Evolutionary conservation across 139 green algal genomes (phyloP).

Genomic region (Mesotaenium endlicherianum): DNA sequence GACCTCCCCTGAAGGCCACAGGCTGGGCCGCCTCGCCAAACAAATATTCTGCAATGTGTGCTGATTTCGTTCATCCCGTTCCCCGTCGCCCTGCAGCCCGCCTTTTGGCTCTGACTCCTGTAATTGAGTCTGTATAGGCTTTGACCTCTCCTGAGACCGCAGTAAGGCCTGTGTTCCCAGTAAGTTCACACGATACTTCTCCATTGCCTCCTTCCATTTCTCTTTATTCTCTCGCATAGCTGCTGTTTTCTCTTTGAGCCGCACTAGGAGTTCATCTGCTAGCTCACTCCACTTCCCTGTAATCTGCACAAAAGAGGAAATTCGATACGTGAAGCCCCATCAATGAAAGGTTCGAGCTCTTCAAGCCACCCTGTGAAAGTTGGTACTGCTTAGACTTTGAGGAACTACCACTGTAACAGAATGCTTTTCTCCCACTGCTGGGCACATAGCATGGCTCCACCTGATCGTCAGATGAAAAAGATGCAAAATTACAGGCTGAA

Average conservation of each 20-base stretch:
- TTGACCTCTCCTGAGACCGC: not conserved
- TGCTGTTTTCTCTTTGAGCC: not conserved
- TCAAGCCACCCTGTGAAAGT: no score
- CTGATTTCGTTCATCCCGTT: not conserved
- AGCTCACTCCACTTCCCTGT: slow-evolving; percentile 16
- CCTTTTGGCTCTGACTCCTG: not conserved
- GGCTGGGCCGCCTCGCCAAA: no score
- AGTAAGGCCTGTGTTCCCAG: not conserved
- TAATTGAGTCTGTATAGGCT: not conserved
- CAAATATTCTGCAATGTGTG: no score
- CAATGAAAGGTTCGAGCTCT: no score
- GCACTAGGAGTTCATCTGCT: not conserved
- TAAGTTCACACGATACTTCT: not conserved
- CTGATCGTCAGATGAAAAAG: no score
- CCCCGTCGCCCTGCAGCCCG: not conserved
- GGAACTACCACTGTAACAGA: no score
- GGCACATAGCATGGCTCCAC: no score
- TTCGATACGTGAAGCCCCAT: no score
- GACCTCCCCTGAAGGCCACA: not conserved
- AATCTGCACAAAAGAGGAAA: slow-evolving; percentile 6
- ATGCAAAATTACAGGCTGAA: no score
- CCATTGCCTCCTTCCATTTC: slow-evolving; percentile 1
- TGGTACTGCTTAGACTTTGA: no score
- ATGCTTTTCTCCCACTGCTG: no score
- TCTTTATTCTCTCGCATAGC: not conserved